Evolutionary conservation across 2,329 filamentous ascomycete species (phyloP), one percentile per base, ranked within the genome.

Genomic region (Pleomassaria siparia): DNA sequence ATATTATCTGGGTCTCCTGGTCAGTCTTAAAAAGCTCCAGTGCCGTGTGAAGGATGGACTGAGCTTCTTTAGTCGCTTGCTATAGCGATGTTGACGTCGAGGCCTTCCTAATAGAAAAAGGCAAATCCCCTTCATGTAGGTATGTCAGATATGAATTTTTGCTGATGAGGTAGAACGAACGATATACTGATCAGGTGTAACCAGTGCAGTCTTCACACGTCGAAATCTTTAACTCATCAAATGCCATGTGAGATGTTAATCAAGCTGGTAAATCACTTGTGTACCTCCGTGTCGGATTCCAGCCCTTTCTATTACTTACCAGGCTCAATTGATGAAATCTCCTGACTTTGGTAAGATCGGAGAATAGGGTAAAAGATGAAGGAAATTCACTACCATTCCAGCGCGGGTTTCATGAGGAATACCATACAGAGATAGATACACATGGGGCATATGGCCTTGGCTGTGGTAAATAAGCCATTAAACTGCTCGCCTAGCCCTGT

Each of bases 291-390:
- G n/a, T n/a, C n/a, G n/a, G n/a, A n/a, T n/a, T n/a, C n/a, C n/a
- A n/a, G n/a, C n/a, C n/a, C n/a, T n/a, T n/a, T n/a, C n/a, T n/a
- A n/a, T n/a, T n/a, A n/a, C n/a, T 29, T 54, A 55, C 56, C 49
- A 51, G 54, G 54, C 40, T 47, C 40, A 40, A 29, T 33, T 26
- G 21, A 25, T 22, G 21, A 28, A 42, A 28, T 12, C 37, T 47
- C 55, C 50, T 39, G 44, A 49, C 43, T 26, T 43, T 28, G 32
- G 30, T 47, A 3, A 33, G 18, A 8, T 59, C 56, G 57, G 59
- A 59, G 55, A 56, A 50, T 57, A 60, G 57, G 49, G 42, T 58
- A 60, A 56, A 58, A 46, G 21, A 21, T n/a, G 41, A 36, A 11
- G 40, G 29, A 16, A 25, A 33, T 16, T 41, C 44, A 35, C 42